A percentile compares a stretch with the other conserved stretches of the same genome.
These are phyloP conservation scores for Geotrichum ghanense DNA, from an alignment of 805 yeast genomes.

Conservation along the genomic window DNA sequence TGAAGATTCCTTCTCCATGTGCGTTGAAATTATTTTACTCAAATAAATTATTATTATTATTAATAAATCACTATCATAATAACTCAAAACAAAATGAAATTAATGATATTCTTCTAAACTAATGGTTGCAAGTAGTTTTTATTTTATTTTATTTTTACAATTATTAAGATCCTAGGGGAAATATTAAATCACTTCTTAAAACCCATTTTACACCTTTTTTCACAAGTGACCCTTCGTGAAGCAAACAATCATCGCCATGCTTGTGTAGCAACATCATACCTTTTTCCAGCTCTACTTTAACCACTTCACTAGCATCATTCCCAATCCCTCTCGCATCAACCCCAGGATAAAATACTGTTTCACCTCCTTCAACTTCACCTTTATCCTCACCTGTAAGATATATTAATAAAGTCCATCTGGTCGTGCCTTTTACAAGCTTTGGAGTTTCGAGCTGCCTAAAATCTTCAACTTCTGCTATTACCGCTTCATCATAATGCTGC, in stretches of 20 bases:
- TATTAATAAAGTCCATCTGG: conserved; percentile 49
- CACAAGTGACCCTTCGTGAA: conserved; percentile 48
- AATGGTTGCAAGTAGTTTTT: too few species aligned
- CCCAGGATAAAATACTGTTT: conserved; percentile 38
- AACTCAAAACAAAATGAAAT: too few species aligned
- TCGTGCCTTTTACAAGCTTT: conserved; percentile 25
- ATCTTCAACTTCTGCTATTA: conserved; percentile 25
- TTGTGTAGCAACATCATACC: conserved; percentile 54
- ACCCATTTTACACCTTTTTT: conserved; percentile 49
- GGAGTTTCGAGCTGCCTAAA: not conserved
- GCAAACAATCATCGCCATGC: conserved; percentile 54
- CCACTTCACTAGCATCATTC: conserved; percentile 13
- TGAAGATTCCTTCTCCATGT: too few species aligned
- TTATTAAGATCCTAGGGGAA: too few species aligned
- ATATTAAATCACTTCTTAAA: conserved; percentile 45
- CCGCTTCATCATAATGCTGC: conserved; percentile 51
- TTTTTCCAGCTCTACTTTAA: conserved; percentile 35
- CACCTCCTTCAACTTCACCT: conserved; percentile 47
- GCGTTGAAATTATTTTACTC: too few species aligned
- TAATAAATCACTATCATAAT: too few species aligned
- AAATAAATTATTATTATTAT: too few species aligned
- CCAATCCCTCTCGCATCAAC: conserved; percentile 2
- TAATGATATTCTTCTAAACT: too few species aligned
- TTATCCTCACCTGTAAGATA: conserved; percentile 41
- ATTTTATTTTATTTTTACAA: too few species aligned